Percentiles rank a stretch among this genome's conserved stretches.
These are phyloP conservation scores for Goffeauzyma gilvescens DNA, from an alignment of 768 basidiomycete species.

Conservation along the genomic window DNA sequence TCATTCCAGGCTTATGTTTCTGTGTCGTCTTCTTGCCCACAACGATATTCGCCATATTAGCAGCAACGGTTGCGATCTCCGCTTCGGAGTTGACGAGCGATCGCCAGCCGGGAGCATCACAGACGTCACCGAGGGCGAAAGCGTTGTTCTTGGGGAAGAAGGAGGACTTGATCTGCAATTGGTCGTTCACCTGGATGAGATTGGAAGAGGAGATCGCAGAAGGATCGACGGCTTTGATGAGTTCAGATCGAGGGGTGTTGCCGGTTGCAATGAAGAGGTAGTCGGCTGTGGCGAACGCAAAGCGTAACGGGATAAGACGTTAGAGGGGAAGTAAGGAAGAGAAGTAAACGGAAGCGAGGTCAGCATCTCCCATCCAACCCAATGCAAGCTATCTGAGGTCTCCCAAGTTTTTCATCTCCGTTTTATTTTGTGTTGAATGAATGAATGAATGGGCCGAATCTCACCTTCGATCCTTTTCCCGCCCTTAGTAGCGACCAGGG, in stretches of 20 bases:
- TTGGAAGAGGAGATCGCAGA: constrained; percentile 13
- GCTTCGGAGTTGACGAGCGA: constrained; percentile 13
- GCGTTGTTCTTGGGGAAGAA: constrained; percentile 13
- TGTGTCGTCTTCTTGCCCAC: not conserved
- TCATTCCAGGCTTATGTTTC: constrained; percentile 6
- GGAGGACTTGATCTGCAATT: constrained; percentile 15
- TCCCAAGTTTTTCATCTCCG: no score
- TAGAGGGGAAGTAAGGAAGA: not conserved
- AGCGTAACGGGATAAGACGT: constrained; percentile 4
- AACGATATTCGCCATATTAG: constrained; percentile 4
- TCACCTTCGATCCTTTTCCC: constrained; percentile 17
- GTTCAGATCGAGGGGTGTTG: constrained; percentile 17
- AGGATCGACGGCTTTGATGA: constrained; percentile 17
- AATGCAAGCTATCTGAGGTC: no score
- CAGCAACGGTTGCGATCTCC: constrained; percentile 10
- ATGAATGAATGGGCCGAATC: not conserved
- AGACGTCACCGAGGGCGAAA: constrained; percentile 26
- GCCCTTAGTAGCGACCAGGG: constrained; percentile 12
- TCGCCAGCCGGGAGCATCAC: constrained; percentile 22
- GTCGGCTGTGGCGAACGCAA: constrained; percentile 12
- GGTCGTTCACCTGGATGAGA: constrained; percentile 19
- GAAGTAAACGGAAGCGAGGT: constrained; percentile 3
- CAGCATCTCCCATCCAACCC: not conserved
- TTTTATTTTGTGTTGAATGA: no score
- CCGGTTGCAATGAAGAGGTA: constrained; percentile 24